Evolutionary conservation across 768 basidiomycete species (phyloP).

Genomic region (Suillus ampliporus): DNA sequence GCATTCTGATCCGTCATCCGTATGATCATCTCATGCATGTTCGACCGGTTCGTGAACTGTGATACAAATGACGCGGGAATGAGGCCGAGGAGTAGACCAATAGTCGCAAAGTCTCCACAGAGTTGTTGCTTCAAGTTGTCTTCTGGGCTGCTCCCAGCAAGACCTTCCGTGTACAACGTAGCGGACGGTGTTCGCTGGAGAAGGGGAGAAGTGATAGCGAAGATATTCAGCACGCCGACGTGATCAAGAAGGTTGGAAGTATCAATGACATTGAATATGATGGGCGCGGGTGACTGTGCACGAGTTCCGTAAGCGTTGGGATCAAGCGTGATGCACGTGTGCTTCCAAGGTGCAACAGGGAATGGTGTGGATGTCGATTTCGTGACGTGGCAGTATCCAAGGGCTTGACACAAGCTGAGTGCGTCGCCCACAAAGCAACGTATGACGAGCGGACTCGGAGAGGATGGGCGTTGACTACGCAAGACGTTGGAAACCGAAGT

Average conservation of each 20-base stretch:
- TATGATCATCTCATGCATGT: conserved; percentile 24
- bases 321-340: conserved; percentile 27
- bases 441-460: conserved; percentile 19
- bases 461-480: background rate
- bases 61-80: conserved; percentile 31
- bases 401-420: conserved; percentile 33
- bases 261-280: conserved; percentile 37
- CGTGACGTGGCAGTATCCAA: conserved; percentile 18
- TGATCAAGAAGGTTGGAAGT: conserved; percentile 40
- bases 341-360: conserved; percentile 28
- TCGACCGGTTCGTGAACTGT: conserved; percentile 35
- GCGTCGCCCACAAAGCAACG: conserved; percentile 39
- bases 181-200: conserved; percentile 28
- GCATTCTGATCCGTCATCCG: background rate
- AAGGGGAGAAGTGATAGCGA: conserved; percentile 28
- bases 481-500: conserved; percentile 23
- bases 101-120: conserved; percentile 33
- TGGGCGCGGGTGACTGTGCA: conserved; percentile 26
- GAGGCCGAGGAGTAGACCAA: conserved; percentile 33
- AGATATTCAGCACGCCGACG: conserved; percentile 36
- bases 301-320: conserved; percentile 23
- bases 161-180: conserved; percentile 34
- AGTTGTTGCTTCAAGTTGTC: conserved; percentile 26
- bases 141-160: conserved; percentile 21
- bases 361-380: conserved; percentile 24